Percentiles rank a stretch among this genome's conserved stretches.
These are phyloP conservation scores for Calophaca sinica DNA, from an alignment of 306 rosid genomes.

Conservation along the genomic window DNA sequence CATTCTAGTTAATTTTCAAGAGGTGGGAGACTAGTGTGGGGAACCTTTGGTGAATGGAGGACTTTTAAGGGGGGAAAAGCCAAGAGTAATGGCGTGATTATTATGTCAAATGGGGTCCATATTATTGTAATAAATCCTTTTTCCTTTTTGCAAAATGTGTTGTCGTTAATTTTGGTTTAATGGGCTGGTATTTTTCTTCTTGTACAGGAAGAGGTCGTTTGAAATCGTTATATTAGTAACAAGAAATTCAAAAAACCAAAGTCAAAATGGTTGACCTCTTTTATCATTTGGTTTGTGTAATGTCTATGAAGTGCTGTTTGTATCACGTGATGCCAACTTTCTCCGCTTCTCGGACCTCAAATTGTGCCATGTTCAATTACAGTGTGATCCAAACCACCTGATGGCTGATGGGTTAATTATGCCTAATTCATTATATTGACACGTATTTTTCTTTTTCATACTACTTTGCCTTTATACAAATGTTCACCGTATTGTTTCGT, in stretches of 20 bases:
- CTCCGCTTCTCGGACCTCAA: slow-evolving; percentile 13
- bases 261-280: slow-evolving; percentile 53
- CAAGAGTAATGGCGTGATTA: slow-evolving; percentile 76
- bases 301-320: not conserved
- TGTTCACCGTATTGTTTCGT: too few species aligned
- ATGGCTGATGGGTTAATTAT: not conserved
- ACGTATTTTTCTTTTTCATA: too few species aligned
- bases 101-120: slow-evolving; percentile 35
- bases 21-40: not conserved
- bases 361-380: slow-evolving; percentile 14
- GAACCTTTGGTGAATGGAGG: not conserved
- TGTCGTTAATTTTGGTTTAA: not conserved
- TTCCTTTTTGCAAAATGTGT: not conserved
- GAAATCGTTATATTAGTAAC: not conserved
- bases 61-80: slow-evolving; percentile 52
- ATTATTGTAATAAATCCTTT: slow-evolving; percentile 34
- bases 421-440: too few species aligned
- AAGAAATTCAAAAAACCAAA: not conserved
- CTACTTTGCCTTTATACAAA: too few species aligned
- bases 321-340: not conserved
- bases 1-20: not conserved
- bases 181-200: not conserved
- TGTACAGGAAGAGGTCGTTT: not conserved
- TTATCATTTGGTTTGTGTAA: not conserved
- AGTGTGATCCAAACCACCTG: not conserved